Base-by-base conservation (phyloP, 768 basidiomycete genomes). In the Termitomyces sp. region DNA sequence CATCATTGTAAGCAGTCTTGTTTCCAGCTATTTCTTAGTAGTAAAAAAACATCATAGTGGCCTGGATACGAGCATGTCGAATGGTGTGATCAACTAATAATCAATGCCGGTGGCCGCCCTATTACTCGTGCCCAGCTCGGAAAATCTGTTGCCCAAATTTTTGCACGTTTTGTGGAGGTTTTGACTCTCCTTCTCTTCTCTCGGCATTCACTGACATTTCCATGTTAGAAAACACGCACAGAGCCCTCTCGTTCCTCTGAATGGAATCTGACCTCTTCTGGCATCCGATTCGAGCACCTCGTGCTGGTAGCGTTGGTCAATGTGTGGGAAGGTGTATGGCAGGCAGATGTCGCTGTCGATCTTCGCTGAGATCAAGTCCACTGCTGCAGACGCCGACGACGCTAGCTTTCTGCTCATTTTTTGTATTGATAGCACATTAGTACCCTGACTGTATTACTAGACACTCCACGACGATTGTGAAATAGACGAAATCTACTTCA, bases 41-140 rank as follows among this genome's bases (percentile, higher is more conserved):
- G 9, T 43, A 17, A 47, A 10, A 24, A 24, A 24, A 9, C 28
- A 34, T 7, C 51, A 2, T 51, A 80, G 79, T 80, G 78, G 78
- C 78, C 78, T 12, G 78, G 78, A 11, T 81, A 80, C 53, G 70
- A 70, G 14, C 70, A 75, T 50, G 51, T 76, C 42, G 67, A 74
- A 12, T 77, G 72, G 69, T 58, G 58, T n/a, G 70, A 71, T 24
- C 57, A 64, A 28, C 64, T 81, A n/a, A 70, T 74, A 5, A 47
- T 78, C 14, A 66, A 65, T 28, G 44, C 63, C 0, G 54, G 58
- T 21, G 54, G 51, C 12, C 67, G 74, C 5, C 74, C 73, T 0
- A 72, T 80, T 15, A 79, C 78, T 3, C 73, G 79, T 1, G 73
- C 69, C 1, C 69, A 75, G 42, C 65, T 81, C 8, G 79, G 69